These are phyloP conservation scores for Paracoccidioides brasiliensis DNA, from an alignment of 2,329 filamentous ascomycete species.

Conservation along the genomic window DNA sequence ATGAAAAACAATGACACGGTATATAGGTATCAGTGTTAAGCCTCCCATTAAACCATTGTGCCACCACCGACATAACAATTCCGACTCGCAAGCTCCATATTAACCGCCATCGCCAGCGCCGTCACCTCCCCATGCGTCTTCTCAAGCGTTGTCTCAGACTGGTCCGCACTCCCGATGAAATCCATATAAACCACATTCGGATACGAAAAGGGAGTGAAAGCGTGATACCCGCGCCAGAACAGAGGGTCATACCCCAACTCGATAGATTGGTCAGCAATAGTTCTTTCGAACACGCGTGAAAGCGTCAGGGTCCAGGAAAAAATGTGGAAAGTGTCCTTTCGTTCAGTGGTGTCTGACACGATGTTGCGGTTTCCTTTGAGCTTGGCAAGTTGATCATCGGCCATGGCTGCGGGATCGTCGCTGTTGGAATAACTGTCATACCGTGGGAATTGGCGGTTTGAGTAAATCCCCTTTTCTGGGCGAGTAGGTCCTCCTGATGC, in stretches of 20 bases:
- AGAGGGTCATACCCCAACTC: slow-evolving; percentile 6
- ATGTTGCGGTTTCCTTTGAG: slow-evolving; percentile 12
- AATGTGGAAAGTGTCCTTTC: slow-evolving; percentile 8
- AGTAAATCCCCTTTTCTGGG: slow-evolving; percentile 25
- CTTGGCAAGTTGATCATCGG: slow-evolving; percentile 26
- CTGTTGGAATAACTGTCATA: slow-evolving; percentile 23
- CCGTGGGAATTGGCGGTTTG: slow-evolving; percentile 21
- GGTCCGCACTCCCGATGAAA: slow-evolving; percentile 6
- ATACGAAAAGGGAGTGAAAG: slow-evolving; percentile 5
- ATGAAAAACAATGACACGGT: no score
- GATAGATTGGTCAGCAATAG: slow-evolving; percentile 4
- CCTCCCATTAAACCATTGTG: background rate
- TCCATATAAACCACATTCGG: slow-evolving; percentile 11
- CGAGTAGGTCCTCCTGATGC: slow-evolving; percentile 19
- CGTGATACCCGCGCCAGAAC: slow-evolving; percentile 6
- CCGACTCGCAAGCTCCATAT: slow-evolving; percentile 6
- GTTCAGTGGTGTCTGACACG: slow-evolving; percentile 1
- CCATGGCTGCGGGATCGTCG: slow-evolving; percentile 20
- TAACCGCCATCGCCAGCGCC: slow-evolving; percentile 10
- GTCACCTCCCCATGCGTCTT: slow-evolving; percentile 3
- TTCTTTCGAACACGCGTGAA: background rate
- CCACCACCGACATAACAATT: slow-evolving; percentile 8
- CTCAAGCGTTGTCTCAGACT: background rate
- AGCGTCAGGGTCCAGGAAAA: slow-evolving; percentile 12
- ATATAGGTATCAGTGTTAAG: background rate